Evolutionary conservation across 768 basidiomycete species (phyloP), one percentile per base, ranked within the genome.

Genomic region (Suillus clintonianus): DNA sequence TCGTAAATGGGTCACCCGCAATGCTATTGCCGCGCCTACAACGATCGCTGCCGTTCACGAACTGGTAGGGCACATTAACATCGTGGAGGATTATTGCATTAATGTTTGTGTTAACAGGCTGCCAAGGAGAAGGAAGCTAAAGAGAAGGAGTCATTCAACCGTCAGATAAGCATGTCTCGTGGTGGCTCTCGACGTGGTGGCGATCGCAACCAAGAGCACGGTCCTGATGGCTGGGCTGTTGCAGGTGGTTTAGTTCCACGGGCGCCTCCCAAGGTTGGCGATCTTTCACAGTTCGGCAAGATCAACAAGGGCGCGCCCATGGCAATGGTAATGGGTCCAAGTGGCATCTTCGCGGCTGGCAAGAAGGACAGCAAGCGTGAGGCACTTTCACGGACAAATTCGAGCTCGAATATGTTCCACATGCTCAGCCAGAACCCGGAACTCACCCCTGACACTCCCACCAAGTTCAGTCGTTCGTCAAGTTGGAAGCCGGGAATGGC

Each of bases 1-100:
- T 34, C 88, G 89, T 61, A 89, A 86, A 72, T 99, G 96, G 97
- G 73, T 88, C 45, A 77, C 83, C 50, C 87, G 94, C 58, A 88
- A 89, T 70, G 79, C 79, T 55, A 83, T 89, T 32, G 87, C 89
- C 59, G 94, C 90, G 13, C 95, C 95, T 6, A 82, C 90, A 37
- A 97, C 95, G 4, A 87, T 97, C 69, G 91, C 95, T 50, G 89
- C 94, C 67, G 85, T 98, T 37, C 95, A 96, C 70, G 89, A 93
- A 76, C 83, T 84, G 59, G 95, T 95, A 78, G 67, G 91, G 36
- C 59, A 66, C 42, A 19, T 63, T 30, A 6, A 41, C 50, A 8
- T 24, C 61, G 41, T 61, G 22, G 55, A 53, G 36, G 59, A n/a
- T 17, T 15, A 42, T 22, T 5, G 63, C 56, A 64, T 43, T 65